Conservation (phyloP, 1,139 yeast species). For the Yamadazyma conglobata region DNA sequence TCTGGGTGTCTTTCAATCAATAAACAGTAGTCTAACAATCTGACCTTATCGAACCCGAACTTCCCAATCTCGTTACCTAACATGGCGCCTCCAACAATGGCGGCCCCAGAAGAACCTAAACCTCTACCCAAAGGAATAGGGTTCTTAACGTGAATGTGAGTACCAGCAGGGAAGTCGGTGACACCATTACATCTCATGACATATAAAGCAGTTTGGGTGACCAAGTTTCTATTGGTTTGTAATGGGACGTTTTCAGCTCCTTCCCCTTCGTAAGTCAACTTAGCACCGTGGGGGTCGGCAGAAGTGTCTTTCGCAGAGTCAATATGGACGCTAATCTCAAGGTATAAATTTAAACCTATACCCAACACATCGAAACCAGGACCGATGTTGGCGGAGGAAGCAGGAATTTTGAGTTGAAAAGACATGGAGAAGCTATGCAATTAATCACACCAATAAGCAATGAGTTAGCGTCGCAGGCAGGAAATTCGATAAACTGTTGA, state of each 20-base stretch:
- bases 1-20: slow-evolving; percentile 99
- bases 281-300: slow-evolving; percentile 65
- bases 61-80: slow-evolving; percentile 82
- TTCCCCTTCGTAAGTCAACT: slow-evolving; percentile 65
- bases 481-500: no score
- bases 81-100: slow-evolving; percentile 96
- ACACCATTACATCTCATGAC: slow-evolving; percentile 80
- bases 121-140: slow-evolving; percentile 98
- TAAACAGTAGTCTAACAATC: slow-evolving; percentile 90
- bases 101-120: slow-evolving; percentile 97
- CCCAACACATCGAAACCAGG: slow-evolving; percentile 98
- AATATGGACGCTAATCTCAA: slow-evolving; percentile 64
- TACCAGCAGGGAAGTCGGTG: slow-evolving; percentile 74
- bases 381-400: slow-evolving; percentile 96
- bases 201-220: slow-evolving; percentile 89
- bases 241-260: slow-evolving; percentile 81
- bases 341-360: slow-evolving; percentile 71
- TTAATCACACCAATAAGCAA: neutral
- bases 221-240: slow-evolving; percentile 70
- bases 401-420: slow-evolving; percentile 69
- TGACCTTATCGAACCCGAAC: slow-evolving; percentile 65
- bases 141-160: slow-evolving; percentile 75
- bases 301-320: slow-evolving; percentile 52
- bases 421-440: neutral
- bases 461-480: neutral